Evolutionary conservation across 495 filamentous ascomycete species (phyloP).

Genomic region (Amphirosellinia nigrospora): DNA sequence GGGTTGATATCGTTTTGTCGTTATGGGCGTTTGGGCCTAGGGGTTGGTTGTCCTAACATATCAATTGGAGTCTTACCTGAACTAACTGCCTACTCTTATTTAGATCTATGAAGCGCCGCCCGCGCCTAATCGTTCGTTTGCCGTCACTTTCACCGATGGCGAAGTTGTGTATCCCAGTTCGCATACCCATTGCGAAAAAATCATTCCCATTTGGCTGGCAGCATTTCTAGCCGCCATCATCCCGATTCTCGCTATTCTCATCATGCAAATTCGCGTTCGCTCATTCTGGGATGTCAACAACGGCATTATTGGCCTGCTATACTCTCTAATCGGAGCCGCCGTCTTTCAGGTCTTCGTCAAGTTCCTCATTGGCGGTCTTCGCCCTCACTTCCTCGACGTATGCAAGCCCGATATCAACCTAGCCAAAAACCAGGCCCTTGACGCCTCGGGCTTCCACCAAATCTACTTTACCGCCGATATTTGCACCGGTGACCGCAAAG

Average conservation of each 20-base stretch:
- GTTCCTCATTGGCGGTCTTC: slow-evolving; percentile 61
- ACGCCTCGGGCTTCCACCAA: slow-evolving; percentile 50
- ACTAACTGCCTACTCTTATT: slow-evolving; percentile 30
- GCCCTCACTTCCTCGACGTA: slow-evolving; percentile 63
- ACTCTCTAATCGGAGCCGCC: slow-evolving; percentile 63
- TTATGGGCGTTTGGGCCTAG: slow-evolving; percentile 63
- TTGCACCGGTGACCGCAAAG: slow-evolving; percentile 47
- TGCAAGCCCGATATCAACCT: slow-evolving; percentile 59
- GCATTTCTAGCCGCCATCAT: slow-evolving; percentile 61
- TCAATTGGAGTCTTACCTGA: background rate
- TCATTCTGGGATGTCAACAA: slow-evolving; percentile 74
- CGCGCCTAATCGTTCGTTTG: slow-evolving; percentile 61
- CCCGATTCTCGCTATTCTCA: slow-evolving; percentile 62
- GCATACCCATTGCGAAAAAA: slow-evolving; percentile 67
- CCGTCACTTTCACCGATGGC: slow-evolving; percentile 63
- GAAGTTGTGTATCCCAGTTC: slow-evolving; percentile 66
- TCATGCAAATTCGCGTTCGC: slow-evolving; percentile 65
- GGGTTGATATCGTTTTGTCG: slow-evolving; percentile 62
- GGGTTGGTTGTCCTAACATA: slow-evolving; percentile 51
- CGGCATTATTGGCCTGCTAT: slow-evolving; percentile 64
- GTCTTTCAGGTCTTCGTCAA: slow-evolving; percentile 65
- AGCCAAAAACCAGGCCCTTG: slow-evolving; percentile 43
- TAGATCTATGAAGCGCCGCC: slow-evolving; percentile 64
- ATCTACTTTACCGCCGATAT: slow-evolving; percentile 58
- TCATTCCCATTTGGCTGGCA: slow-evolving; percentile 65